phyloP scores from a whole-genome alignment of 2,329 filamentous ascomycete species.

The Pezizomycotina sp. region DNA sequence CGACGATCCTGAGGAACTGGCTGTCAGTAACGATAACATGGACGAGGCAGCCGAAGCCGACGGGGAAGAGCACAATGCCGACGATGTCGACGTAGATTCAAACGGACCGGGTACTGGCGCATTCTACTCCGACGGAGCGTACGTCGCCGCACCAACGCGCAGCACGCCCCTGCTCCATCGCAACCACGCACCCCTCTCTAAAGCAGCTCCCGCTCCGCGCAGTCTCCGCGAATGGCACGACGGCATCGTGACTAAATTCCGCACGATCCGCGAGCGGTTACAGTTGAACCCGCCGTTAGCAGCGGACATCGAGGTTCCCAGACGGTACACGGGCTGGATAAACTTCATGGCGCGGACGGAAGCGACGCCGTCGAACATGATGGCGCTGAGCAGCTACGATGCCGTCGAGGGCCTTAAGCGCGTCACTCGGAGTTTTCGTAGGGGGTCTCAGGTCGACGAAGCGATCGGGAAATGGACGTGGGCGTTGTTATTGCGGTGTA shows the following conservation, averaged over 20 bases:
- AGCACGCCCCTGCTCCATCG: neutral
- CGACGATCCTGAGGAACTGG: constrained; percentile 4
- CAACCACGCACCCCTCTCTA: constrained; percentile 5
- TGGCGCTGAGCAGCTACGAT: constrained; percentile 7
- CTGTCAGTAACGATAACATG: too few relatives aligned
- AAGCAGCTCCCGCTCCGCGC: too few relatives aligned
- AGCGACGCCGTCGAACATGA: constrained; percentile 2
- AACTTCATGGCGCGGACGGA: constrained; percentile 2
- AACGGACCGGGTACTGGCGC: constrained; percentile 7
- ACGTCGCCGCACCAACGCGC: constrained; percentile 14
- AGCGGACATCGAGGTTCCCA: too few relatives aligned
- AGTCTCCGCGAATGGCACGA: too few relatives aligned
- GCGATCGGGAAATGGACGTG: constrained; percentile 22
- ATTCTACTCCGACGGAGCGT: constrained; percentile 20
- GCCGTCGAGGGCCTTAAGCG: constrained; percentile 4
- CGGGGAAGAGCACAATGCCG: neutral
- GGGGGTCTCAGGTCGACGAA: constrained; percentile 4
- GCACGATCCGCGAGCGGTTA: constrained; percentile 7
- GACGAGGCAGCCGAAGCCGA: constrained; percentile 2
- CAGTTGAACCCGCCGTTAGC: constrained; percentile 4
- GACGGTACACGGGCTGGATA: constrained; percentile 12
- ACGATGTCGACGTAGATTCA: constrained; percentile 5
- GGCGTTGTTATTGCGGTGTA: constrained; percentile 21
- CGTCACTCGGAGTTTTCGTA: constrained; percentile 1
- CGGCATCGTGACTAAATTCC: constrained; percentile 11